Evolutionary conservation across 257 asterid species (phyloP).

Genomic region (Prunella vulgaris): DNA sequence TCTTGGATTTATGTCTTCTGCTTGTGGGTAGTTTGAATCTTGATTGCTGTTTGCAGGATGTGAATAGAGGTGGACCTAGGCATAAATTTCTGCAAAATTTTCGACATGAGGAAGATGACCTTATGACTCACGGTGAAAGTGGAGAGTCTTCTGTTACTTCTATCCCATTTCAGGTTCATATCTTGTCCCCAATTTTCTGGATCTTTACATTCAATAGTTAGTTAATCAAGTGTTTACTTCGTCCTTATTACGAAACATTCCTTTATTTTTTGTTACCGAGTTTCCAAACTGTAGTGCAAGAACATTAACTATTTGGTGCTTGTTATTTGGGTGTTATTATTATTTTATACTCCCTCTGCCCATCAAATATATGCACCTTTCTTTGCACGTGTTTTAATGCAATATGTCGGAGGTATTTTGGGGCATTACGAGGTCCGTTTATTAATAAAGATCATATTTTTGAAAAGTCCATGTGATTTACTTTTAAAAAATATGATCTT

Average conservation of each 20-base stretch:
- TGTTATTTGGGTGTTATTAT: background rate
- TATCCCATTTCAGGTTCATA: conserved; percentile 46
- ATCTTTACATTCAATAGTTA: background rate
- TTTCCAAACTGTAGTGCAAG: too few relatives aligned
- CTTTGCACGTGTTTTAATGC: too few relatives aligned
- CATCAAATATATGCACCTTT: too few relatives aligned
- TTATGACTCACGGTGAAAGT: conserved; percentile 33
- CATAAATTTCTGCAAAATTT: conserved; percentile 21
- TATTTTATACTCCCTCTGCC: too few relatives aligned
- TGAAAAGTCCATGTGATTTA: too few relatives aligned
- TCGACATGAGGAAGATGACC: conserved; percentile 18
- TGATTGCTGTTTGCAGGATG: conserved; percentile 29
- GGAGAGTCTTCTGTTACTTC: conserved; percentile 35
- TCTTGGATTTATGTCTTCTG: background rate
- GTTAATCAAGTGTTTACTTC: background rate
- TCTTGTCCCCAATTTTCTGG: background rate
- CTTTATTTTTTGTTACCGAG: background rate
- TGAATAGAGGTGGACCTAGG: conserved; percentile 25
- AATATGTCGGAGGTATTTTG: too few relatives aligned
- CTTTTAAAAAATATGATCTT: too few relatives aligned
- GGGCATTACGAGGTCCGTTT: too few relatives aligned
- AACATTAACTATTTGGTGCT: background rate
- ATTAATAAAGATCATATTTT: too few relatives aligned
- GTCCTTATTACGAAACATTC: background rate
- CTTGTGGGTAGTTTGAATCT: conserved; percentile 5